phyloP scores from a whole-genome alignment of 2,329 filamentous ascomycete species.

The Colletotrichum paranaense region DNA sequence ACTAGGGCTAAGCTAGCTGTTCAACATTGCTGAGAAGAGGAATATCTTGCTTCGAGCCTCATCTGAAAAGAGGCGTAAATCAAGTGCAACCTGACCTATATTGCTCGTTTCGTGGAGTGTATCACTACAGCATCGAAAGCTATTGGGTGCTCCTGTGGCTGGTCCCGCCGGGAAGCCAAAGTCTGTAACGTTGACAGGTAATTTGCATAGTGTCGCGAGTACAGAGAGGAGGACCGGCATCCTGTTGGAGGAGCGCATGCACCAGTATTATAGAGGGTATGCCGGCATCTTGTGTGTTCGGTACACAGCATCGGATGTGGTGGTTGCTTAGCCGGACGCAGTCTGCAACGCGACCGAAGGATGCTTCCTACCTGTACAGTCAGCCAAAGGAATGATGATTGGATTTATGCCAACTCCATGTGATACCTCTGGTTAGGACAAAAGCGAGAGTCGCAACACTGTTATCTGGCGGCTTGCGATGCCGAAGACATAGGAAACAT shows the following conservation, averaged over 20 bases:
- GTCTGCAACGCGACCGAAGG: background rate
- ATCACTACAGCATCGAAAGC: background rate
- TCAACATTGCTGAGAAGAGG: background rate
- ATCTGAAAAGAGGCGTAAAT: background rate
- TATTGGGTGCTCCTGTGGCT: conserved; percentile 9
- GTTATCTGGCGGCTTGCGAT: background rate
- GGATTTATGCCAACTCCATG: background rate
- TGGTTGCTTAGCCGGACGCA: background rate
- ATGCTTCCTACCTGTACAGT: background rate
- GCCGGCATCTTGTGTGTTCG: background rate
- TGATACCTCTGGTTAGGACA: background rate
- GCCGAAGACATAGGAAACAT: background rate
- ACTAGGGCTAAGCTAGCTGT: background rate
- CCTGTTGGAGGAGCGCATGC: background rate
- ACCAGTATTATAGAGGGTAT: background rate
- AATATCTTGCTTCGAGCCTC: background rate
- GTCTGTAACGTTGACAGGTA: conserved; percentile 12
- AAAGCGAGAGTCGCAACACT: background rate
- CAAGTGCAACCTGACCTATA: background rate
- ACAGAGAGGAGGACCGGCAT: background rate
- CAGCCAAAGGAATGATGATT: background rate
- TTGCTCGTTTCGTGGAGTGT: background rate
- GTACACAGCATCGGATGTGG: background rate
- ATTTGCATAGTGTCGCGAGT: background rate
- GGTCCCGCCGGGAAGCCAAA: conserved; percentile 20